Percentiles rank a stretch among this genome's conserved stretches.
These are phyloP conservation scores for Neonectria hederae DNA, from an alignment of 2,329 filamentous ascomycete species.

Conservation along the genomic window DNA sequence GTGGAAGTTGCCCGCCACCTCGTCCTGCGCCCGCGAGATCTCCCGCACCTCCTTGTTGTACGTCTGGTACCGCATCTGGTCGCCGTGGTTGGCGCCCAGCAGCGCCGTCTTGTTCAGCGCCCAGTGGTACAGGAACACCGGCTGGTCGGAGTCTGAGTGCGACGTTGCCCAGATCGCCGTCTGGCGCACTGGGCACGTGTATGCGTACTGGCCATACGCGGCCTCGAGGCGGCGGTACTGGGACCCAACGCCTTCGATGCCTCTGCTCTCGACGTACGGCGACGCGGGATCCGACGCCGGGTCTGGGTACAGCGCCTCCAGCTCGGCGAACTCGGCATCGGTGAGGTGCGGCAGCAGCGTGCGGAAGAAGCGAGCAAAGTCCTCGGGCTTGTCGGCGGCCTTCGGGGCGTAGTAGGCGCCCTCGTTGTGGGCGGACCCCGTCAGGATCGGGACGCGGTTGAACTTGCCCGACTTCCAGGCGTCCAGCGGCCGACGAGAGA, in stretches of 20 bases:
- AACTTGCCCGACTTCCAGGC: constrained; percentile 47
- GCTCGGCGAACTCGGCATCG: constrained; percentile 18
- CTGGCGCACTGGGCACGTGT: constrained; percentile 36
- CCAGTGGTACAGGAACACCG: constrained; percentile 45
- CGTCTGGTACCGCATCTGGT: constrained; percentile 47
- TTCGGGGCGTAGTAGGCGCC: constrained; percentile 43
- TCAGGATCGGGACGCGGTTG: constrained; percentile 44
- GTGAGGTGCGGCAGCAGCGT: constrained; percentile 41
- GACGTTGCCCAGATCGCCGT: constrained; percentile 37
- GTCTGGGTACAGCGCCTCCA: constrained; percentile 35
- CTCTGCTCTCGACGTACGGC: constrained; percentile 29
- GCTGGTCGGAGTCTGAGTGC: constrained; percentile 23
- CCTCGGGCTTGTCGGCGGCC: constrained; percentile 27
- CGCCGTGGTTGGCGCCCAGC: constrained; percentile 37
- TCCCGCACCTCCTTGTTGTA: constrained; percentile 50
- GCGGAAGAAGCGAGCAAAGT: constrained; percentile 43
- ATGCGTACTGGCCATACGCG: constrained; percentile 38
- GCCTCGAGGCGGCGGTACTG: constrained; percentile 36
- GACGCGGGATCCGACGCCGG: constrained; percentile 29
- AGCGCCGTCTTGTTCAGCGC: constrained; percentile 41
- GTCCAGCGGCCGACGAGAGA: constrained; percentile 43
- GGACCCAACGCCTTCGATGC: constrained; percentile 24
- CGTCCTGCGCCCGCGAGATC: constrained; percentile 45
- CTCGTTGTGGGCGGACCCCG: constrained; percentile 44
- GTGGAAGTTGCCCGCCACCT: constrained; percentile 34